These are phyloP conservation scores for Clarkia xantiana DNA, from an alignment of 345 rosid species.

Conservation along the genomic window DNA sequence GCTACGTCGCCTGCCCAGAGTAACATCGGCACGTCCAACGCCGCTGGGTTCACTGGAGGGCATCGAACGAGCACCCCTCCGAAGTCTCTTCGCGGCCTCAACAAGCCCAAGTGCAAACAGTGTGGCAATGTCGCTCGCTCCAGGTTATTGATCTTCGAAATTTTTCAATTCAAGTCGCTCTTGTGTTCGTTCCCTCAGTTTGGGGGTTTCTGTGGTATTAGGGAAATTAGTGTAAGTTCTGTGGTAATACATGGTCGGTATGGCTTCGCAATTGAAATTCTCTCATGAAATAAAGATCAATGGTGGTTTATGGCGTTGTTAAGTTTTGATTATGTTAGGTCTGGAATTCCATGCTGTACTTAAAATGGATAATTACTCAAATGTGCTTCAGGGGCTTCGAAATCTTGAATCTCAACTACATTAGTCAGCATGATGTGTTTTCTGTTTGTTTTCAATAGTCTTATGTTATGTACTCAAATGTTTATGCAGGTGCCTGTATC, in stretches of 20 bases:
- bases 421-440: not conserved
- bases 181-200: not conserved
- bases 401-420: not conserved
- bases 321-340: no score
- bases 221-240: no score
- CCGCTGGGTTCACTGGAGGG: slow-evolving; percentile 14
- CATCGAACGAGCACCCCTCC: slow-evolving; percentile 33
- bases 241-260: not conserved
- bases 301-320: no score
- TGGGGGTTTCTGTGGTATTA: not conserved
- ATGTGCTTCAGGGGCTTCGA: no score
- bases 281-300: no score
- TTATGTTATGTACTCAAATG: not conserved
- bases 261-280: not conserved
- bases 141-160: slow-evolving; percentile 23
- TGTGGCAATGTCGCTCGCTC: slow-evolving; percentile 99
- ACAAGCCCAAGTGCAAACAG: slow-evolving; percentile 90
- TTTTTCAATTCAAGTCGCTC: not conserved
- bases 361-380: no score
- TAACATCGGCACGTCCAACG: slow-evolving; percentile 12
- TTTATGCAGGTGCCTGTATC: slow-evolving; percentile 73
- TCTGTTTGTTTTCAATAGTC: not conserved
- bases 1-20: slow-evolving; percentile 40
- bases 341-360: no score
- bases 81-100: slow-evolving; percentile 86